Evolutionary conservation across 2,329 filamentous ascomycete species (phyloP).

Genomic region (Orbilia blumenaviensis): DNA sequence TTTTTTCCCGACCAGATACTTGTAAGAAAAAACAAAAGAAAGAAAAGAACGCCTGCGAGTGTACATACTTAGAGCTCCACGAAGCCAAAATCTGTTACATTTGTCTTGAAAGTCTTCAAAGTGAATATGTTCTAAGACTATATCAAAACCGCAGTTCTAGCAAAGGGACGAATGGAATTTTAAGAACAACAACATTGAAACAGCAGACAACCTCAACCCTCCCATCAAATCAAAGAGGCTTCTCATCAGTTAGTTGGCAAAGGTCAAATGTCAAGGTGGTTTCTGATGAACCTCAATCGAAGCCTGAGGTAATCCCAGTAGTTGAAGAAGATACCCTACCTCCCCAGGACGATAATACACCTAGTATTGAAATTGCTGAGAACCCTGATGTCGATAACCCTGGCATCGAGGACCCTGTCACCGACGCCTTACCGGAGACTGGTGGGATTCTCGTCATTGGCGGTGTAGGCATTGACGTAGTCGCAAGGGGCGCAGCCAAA

Average conservation of each 20-base stretch:
- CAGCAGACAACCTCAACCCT: neutral
- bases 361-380: too few species aligned
- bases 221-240: neutral
- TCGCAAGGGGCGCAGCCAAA: neutral
- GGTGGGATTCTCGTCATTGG: conserved; percentile 30
- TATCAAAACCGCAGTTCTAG: neutral
- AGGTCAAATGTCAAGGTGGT: neutral
- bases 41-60: neutral
- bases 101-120: neutral
- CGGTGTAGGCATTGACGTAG: conserved; percentile 36
- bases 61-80: neutral
- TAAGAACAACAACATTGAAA: neutral
- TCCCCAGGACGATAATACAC: too few species aligned
- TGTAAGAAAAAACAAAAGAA: neutral
- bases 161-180: neutral
- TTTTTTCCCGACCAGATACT: neutral
- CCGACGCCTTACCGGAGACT: neutral
- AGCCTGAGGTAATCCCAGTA: neutral
- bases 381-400: too few species aligned
- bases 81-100: neutral
- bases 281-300: neutral
- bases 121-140: neutral
- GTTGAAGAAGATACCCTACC: neutral
- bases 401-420: neutral
- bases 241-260: neutral